These are phyloP conservation scores for Xerocomus spinulosus DNA, from an alignment of 768 basidiomycete species.

Conservation along the genomic window DNA sequence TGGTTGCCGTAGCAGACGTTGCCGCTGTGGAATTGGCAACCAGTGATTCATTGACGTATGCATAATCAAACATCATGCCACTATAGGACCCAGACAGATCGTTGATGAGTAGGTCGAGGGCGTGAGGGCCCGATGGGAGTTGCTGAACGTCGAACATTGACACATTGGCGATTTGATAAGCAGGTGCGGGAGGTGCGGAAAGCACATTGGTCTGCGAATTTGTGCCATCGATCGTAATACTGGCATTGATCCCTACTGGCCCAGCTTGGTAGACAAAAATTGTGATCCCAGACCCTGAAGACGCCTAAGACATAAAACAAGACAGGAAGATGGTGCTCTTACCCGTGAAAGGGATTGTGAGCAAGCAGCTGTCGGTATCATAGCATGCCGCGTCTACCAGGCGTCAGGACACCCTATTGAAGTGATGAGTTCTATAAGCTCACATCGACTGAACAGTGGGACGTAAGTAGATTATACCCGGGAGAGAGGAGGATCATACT, in stretches of 20 bases:
- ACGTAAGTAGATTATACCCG: neutral
- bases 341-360: slow-evolving; percentile 24
- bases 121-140: slow-evolving; percentile 13
- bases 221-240: slow-evolving; percentile 14
- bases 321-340: neutral
- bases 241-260: slow-evolving; percentile 18
- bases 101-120: slow-evolving; percentile 10
- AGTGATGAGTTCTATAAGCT: neutral
- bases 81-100: slow-evolving; percentile 21
- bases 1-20: neutral
- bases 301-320: neutral
- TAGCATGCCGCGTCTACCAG: slow-evolving; percentile 20
- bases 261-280: slow-evolving; percentile 23
- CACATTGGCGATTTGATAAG: slow-evolving; percentile 19
- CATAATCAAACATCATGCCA: slow-evolving; percentile 26
- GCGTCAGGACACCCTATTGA: neutral
- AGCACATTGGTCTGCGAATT: slow-evolving; percentile 13
- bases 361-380: slow-evolving; percentile 12
- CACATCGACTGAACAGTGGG: slow-evolving; percentile 16
- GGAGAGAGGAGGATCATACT: slow-evolving; percentile 8
- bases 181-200: slow-evolving; percentile 15
- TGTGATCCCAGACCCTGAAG: slow-evolving; percentile 20
- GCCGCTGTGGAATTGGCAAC: slow-evolving; percentile 7
- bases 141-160: slow-evolving; percentile 24
- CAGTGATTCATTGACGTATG: slow-evolving; percentile 16